phyloP scores from a whole-genome alignment of 306 rosid species.

The Pyrus bretschneideri region DNA sequence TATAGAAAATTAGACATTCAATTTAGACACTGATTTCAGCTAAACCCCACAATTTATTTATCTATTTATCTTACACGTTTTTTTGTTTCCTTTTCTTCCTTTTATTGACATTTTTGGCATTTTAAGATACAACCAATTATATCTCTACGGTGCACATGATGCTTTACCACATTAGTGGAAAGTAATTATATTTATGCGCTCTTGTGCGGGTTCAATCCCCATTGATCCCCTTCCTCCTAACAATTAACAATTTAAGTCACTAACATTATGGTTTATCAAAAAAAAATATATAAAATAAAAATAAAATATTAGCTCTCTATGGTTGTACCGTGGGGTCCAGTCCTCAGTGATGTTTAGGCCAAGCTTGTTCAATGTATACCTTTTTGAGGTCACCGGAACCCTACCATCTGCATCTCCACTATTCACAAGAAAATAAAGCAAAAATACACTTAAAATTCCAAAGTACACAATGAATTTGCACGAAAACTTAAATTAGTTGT shows the following conservation, averaged over 20 bases:
- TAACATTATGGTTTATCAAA: too few relatives aligned
- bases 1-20: too few relatives aligned
- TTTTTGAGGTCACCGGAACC: slow-evolving; percentile 43
- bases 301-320: not conserved
- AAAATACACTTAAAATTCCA: not conserved
- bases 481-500: too few relatives aligned
- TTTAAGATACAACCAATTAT: too few relatives aligned
- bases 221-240: too few relatives aligned
- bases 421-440: not conserved
- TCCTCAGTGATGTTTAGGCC: slow-evolving; percentile 29
- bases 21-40: not conserved
- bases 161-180: too few relatives aligned
- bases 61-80: not conserved
- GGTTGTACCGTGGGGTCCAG: slow-evolving; percentile 53
- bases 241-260: too few relatives aligned
- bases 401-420: slow-evolving; percentile 56
- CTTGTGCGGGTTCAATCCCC: too few relatives aligned
- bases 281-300: too few relatives aligned
- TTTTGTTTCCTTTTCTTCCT: not conserved
- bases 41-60: not conserved
- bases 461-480: too few relatives aligned
- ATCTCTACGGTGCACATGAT: too few relatives aligned
- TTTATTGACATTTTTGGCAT: not conserved
- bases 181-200: too few relatives aligned
- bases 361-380: slow-evolving; percentile 37